A percentile compares a stretch with the other conserved stretches of the same genome.
phyloP scores from a whole-genome alignment of 2,329 filamentous ascomycete genomes.

The Aspergillus calidoustus region DNA sequence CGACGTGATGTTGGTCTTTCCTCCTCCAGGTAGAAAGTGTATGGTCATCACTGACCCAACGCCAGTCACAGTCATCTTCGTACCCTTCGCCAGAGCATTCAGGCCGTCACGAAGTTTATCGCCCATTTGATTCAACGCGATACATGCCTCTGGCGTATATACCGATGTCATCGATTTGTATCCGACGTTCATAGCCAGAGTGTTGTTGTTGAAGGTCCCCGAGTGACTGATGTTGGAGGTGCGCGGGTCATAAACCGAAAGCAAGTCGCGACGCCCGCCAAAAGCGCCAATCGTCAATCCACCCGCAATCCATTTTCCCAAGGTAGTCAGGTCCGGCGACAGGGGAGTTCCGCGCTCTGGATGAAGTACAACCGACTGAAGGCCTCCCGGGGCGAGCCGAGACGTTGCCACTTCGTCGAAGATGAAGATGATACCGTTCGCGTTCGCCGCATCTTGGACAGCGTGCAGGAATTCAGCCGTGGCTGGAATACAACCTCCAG shows the following conservation, averaged over 20 bases:
- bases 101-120: neutral
- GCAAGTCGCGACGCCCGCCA: constrained; percentile 62
- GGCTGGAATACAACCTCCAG: constrained; percentile 11
- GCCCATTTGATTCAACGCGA: neutral
- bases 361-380: constrained; percentile 39
- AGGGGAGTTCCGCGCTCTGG: constrained; percentile 41
- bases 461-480: constrained; percentile 45
- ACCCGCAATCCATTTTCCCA: constrained; percentile 71
- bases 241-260: constrained; percentile 46
- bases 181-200: constrained; percentile 56
- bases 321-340: constrained; percentile 64
- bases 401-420: constrained; percentile 75
- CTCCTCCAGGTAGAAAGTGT: constrained; percentile 5
- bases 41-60: constrained; percentile 8
- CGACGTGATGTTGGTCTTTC: neutral
- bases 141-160: constrained; percentile 7
- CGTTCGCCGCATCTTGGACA: constrained; percentile 45
- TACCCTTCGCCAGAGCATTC: constrained; percentile 2
- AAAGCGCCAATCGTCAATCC: constrained; percentile 71
- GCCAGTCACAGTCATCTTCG: constrained; percentile 6
- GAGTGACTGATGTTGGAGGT: constrained; percentile 55
- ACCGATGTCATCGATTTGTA: constrained; percentile 5
- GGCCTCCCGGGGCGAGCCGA: constrained; percentile 58
- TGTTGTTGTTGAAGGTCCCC: constrained; percentile 72
- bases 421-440: constrained; percentile 63